These are phyloP conservation scores for Psidium guajava DNA, from an alignment of 345 rosid species.

Conservation along the genomic window DNA sequence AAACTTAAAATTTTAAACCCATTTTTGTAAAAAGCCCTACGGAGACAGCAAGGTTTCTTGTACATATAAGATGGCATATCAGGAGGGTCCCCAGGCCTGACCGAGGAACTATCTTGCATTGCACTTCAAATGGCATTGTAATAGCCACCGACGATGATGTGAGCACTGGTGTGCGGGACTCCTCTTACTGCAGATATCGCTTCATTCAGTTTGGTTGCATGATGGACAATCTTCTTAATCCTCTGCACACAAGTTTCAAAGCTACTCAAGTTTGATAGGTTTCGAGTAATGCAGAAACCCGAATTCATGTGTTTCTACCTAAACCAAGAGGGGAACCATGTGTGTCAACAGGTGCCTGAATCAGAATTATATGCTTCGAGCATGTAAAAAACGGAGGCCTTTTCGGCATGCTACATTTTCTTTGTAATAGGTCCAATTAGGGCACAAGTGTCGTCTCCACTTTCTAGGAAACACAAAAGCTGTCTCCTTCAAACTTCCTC, in stretches of 20 bases:
- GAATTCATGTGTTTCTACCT: not conserved
- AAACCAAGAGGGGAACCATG: not conserved
- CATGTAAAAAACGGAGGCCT: not conserved
- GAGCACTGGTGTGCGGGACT: conserved; percentile 62
- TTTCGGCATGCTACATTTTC: not conserved
- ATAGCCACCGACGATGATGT: conserved; percentile 64
- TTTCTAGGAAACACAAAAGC: not conserved
- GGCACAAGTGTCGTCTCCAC: not conserved
- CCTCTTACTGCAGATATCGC: conserved; percentile 63
- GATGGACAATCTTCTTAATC: conserved; percentile 60
- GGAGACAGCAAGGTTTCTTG: not conserved
- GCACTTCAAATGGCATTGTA: conserved; percentile 35
- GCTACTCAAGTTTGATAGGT: not conserved
- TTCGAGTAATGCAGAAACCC: not conserved
- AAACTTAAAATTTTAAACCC: too few species aligned
- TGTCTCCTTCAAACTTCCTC: not conserved
- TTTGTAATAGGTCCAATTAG: not conserved
- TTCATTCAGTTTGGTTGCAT: conserved; percentile 51
- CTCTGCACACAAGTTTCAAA: conserved; percentile 26
- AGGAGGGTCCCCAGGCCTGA: not conserved
- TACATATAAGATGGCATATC: not conserved
- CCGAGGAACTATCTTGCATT: not conserved
- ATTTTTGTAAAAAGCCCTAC: too few species aligned
- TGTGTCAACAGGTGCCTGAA: not conserved
- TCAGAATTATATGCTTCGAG: not conserved